A percentile compares a stretch with the other conserved stretches of the same genome.
Conservation (phyloP, 345 rosid genomes). For the Isatis tinctoria region DNA sequence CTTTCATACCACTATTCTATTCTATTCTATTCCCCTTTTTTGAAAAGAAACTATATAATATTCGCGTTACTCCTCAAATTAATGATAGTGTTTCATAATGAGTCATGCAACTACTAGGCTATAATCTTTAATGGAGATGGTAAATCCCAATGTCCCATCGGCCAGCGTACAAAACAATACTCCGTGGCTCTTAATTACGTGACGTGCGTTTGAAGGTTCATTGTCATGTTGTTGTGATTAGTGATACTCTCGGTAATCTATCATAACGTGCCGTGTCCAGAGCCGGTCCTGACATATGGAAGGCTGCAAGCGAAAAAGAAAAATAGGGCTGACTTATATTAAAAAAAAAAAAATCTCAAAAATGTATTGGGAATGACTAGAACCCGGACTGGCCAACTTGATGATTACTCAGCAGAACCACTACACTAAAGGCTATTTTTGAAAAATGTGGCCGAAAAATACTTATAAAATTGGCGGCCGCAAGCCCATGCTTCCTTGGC, state of each 20-base stretch:
- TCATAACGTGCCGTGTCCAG: constrained; percentile 26
- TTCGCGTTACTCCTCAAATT: neutral
- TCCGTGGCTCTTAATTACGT: constrained; percentile 11
- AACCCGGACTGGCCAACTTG: too few relatives aligned
- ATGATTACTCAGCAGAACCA: too few relatives aligned
- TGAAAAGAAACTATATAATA: neutral
- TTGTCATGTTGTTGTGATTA: constrained; percentile 6
- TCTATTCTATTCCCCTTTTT: neutral
- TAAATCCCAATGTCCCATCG: neutral
- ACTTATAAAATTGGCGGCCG: too few relatives aligned
- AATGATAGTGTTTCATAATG: neutral
- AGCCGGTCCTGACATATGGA: too few relatives aligned
- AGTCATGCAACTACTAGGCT: neutral
- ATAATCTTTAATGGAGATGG: neutral
- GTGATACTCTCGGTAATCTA: neutral
- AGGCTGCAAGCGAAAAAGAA: too few relatives aligned
- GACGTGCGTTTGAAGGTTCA: neutral
- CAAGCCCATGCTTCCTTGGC: too few relatives aligned
- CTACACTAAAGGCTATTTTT: too few relatives aligned
- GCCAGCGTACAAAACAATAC: neutral
- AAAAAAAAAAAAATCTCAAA: too few relatives aligned
- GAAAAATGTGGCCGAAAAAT: too few relatives aligned
- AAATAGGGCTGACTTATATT: too few relatives aligned
- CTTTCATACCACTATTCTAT: constrained; percentile 9
- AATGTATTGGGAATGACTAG: too few relatives aligned